phyloP scores from a whole-genome alignment of 441 rosid species.

The Populus hybrid region DNA sequence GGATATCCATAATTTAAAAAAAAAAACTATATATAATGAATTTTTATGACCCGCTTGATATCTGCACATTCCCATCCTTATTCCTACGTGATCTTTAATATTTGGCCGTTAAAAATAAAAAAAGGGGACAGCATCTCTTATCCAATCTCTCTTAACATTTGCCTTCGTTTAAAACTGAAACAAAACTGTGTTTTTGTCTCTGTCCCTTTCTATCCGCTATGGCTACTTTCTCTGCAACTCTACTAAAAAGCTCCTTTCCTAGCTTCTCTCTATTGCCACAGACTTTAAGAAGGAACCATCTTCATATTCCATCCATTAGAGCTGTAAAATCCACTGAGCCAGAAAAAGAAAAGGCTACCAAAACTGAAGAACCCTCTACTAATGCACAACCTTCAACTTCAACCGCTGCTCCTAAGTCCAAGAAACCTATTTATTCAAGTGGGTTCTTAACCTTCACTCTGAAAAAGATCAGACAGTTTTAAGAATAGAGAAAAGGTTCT shows the following conservation, averaged over 20 bases:
- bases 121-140: neutral
- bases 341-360: slow-evolving; percentile 38
- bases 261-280: slow-evolving; percentile 28
- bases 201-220: slow-evolving; percentile 24
- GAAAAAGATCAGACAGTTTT: neutral
- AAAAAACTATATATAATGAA: too few species aligned
- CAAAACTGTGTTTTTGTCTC: neutral
- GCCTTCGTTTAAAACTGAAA: neutral
- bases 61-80: too few species aligned
- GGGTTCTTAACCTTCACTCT: slow-evolving; percentile 15
- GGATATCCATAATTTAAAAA: too few species aligned
- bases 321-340: slow-evolving; percentile 41
- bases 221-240: slow-evolving; percentile 49
- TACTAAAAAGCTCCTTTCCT: slow-evolving; percentile 36
- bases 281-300: slow-evolving; percentile 20
- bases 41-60: too few species aligned
- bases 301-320: slow-evolving; percentile 26
- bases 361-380: slow-evolving; percentile 26
- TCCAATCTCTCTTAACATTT: neutral
- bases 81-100: neutral
- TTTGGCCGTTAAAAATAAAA: neutral
- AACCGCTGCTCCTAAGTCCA: slow-evolving; percentile 38
- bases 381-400: slow-evolving; percentile 38
- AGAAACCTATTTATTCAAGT: slow-evolving; percentile 86
- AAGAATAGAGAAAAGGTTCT: neutral